Conservation (phyloP, 225 moss, liverwort and hornwort species). For the Neckera pumila region DNA sequence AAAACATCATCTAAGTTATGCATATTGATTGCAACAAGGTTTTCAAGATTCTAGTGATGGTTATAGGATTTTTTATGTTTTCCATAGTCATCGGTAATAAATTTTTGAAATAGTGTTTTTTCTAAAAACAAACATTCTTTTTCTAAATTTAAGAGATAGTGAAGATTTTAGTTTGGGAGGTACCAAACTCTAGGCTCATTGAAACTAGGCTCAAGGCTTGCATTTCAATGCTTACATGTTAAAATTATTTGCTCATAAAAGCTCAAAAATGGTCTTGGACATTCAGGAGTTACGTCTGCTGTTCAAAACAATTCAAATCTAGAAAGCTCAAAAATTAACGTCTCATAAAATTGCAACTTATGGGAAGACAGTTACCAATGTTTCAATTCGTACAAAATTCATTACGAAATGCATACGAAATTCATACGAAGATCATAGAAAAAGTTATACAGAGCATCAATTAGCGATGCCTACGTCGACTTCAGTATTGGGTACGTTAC, state of each 20-base stretch:
- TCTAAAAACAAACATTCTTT: fast-evolving
- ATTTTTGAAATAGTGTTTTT: not conserved
- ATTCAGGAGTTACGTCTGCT: fast-evolving
- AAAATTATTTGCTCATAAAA: fast-evolving
- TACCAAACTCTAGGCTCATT: not conserved
- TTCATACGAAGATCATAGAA: not conserved
- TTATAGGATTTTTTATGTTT: not conserved
- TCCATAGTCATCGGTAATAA: fast-evolving
- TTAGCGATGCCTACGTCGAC: not conserved
- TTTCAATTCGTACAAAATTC: not conserved
- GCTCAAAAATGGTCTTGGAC: not conserved
- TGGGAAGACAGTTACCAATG: not conserved
- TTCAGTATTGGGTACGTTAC: not conserved
- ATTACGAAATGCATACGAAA: not conserved
- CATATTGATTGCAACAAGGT: too few species aligned
- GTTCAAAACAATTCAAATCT: not conserved
- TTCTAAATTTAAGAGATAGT: not conserved
- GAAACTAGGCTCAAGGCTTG: fast-evolving
- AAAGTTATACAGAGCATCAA: not conserved
- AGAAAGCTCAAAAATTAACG: too few species aligned
- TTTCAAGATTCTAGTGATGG: too few species aligned
- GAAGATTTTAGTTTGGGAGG: not conserved
- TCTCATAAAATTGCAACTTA: not conserved
- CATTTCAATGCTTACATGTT: not conserved
- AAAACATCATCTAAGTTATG: too few species aligned